Evolutionary conservation across 2,329 filamentous ascomycete species (phyloP).

Genomic region (Escovopsis sp.): DNA sequence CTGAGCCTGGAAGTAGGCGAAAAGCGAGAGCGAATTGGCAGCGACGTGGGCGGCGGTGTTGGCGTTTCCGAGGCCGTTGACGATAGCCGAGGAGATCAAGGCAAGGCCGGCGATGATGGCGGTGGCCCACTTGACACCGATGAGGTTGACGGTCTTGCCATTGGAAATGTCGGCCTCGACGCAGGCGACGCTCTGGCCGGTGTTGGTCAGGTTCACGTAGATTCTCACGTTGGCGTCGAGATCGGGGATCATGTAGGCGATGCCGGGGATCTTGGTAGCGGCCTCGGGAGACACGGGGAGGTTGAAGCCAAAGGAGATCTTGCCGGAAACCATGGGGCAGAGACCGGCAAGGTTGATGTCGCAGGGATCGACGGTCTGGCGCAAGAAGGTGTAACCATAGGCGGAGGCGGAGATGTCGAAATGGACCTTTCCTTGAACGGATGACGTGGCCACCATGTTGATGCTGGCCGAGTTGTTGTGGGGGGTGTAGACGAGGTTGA

Average conservation of each 20-base stretch:
- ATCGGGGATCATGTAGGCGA: constrained; percentile 82
- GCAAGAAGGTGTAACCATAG: constrained; percentile 66
- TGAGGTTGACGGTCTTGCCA: constrained; percentile 78
- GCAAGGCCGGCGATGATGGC: constrained; percentile 78
- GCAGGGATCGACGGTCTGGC: constrained; percentile 62
- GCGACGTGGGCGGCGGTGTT: constrained; percentile 93
- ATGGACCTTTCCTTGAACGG: constrained; percentile 66
- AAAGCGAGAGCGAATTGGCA: constrained; percentile 84
- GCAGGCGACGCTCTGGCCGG: constrained; percentile 57
- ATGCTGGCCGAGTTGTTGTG: constrained; percentile 58
- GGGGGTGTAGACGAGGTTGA: constrained; percentile 71
- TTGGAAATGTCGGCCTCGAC: constrained; percentile 82
- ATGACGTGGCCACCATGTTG: constrained; percentile 66
- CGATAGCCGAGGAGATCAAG: constrained; percentile 70
- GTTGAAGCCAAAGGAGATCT: constrained; percentile 62
- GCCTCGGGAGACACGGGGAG: constrained; percentile 42
- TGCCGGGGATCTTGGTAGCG: constrained; percentile 55
- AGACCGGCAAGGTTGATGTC: constrained; percentile 53
- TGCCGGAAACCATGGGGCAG: constrained; percentile 81
- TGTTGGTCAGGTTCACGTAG: constrained; percentile 57
- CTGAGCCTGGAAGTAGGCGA: constrained; percentile 88
- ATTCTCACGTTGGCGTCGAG: constrained; percentile 75
- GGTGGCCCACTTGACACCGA: constrained; percentile 79
- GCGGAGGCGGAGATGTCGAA: constrained; percentile 65
- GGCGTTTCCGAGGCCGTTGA: constrained; percentile 79